Evolutionary conservation across 164 flowering plant genomes (phyloP).

Genomic region (Santalum album): DNA sequence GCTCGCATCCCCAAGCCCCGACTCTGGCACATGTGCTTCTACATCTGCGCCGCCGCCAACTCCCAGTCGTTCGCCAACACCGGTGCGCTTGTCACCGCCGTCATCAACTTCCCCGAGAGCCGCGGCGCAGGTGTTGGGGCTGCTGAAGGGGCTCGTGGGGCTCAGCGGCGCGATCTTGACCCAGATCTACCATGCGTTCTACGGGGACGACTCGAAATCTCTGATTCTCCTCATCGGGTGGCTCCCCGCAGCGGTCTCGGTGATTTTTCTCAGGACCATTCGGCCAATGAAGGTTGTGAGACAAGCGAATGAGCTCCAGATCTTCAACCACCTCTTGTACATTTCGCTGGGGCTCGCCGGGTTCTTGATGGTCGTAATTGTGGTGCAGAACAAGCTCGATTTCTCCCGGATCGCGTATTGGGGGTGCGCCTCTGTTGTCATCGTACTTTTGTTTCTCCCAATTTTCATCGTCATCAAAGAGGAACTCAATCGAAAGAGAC

Average conservation of each 20-base stretch:
- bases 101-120: conserved; percentile 36
- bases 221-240: conserved; percentile 30
- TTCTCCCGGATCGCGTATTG: conserved; percentile 13
- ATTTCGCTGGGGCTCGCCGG: conserved; percentile 28
- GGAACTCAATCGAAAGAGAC: conserved; percentile 7
- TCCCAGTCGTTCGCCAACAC: conserved; percentile 38
- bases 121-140: conserved; percentile 29
- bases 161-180: conserved; percentile 28
- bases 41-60: conserved; percentile 34
- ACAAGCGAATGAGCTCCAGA: conserved; percentile 18
- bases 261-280: conserved; percentile 22
- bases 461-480: conserved; percentile 14
- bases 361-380: conserved; percentile 21
- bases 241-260: conserved; percentile 28
- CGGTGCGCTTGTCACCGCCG: conserved; percentile 27
- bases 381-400: conserved; percentile 7
- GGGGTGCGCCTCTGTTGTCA: conserved; percentile 8
- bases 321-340: conserved; percentile 25
- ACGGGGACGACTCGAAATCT: conserved; percentile 20
- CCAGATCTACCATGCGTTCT: conserved; percentile 25
- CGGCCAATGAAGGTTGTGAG: conserved; percentile 16
- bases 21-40: conserved; percentile 38
- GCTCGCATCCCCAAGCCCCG: conserved; percentile 15
- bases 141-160: conserved; percentile 27
- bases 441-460: conserved; percentile 21